A percentile compares a stretch with the other conserved stretches of the same genome.
phyloP scores from a whole-genome alignment of 2,329 filamentous ascomycete genomes.

The Periconia sp. region DNA sequence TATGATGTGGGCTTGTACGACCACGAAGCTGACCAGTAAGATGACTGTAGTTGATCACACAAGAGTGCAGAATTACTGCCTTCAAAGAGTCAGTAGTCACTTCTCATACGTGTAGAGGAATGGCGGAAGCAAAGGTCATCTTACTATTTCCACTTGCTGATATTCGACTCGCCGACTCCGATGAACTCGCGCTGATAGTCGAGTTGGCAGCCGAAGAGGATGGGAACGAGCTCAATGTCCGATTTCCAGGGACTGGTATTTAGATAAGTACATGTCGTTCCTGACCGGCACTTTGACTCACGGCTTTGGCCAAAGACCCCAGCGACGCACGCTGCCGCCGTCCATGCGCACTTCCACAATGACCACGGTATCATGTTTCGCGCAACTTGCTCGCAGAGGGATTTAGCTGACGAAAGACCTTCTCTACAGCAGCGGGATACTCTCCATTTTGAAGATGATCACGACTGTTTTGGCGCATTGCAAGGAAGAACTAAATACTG shows the following conservation, averaged over 20 bases:
- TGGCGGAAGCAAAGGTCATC: neutral
- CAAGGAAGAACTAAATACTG: neutral
- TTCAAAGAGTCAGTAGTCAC: neutral
- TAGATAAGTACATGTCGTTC: no score
- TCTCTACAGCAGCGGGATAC: neutral
- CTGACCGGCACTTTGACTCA: neutral
- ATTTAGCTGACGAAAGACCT: neutral
- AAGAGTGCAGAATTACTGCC: neutral
- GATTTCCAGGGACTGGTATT: neutral
- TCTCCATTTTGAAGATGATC: neutral
- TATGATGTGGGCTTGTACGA: conserved; percentile 1
- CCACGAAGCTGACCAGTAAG: conserved; percentile 3
- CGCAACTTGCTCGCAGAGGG: neutral
- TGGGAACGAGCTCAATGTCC: no score
- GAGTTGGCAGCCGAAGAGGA: no score
- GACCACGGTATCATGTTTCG: neutral
- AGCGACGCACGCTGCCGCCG: neutral
- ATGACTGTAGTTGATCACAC: conserved; percentile 4
- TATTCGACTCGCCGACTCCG: neutral
- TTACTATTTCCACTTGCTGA: neutral
- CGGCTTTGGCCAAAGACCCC: neutral
- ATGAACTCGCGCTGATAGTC: no score
- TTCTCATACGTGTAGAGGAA: no score
- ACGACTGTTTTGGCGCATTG: neutral
- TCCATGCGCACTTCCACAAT: neutral